Evolutionary conservation across 2,329 filamentous ascomycete species (phyloP), one percentile per base, ranked within the genome.

Genomic region (Penicillium palitans): DNA sequence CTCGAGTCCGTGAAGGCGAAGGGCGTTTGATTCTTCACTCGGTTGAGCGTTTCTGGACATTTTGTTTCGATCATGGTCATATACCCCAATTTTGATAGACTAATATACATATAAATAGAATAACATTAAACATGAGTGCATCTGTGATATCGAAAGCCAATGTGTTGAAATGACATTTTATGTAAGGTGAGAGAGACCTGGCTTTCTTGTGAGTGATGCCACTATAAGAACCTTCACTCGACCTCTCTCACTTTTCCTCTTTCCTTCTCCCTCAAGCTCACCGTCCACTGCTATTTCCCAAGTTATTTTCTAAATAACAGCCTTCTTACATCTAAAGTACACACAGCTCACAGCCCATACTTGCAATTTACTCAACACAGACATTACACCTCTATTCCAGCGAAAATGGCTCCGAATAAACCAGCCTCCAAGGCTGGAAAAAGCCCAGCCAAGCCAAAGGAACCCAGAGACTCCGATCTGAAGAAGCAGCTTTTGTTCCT

Each of bases 401-500:
- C 2, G 5, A 8, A 33, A 35, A 49, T 49, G 46, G 46, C 46
- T n/a, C 31, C 31, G 13, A 49, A 6, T 9, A 13, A 46, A 41
- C 39, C 47, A 5, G n/a, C 9, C 25, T 12, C 50, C 3, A 52
- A 33, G 15, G 39, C 10, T 8, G 15, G 27, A 6, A 56, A 56
- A 27, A 37, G 37, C n/a, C 46, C 47, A n/a, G 17, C 53, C 29
- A 52, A 52, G 40, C 29, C 50, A 25, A 52, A 24, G 7, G 50
- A 45, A 3, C 13, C 40, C 24, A 51, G 12, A 24, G 53, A 51
- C 2, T 19, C 47, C 2, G 53, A 56, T 9, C 0, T 56, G 39
- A 45, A 56, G 25, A 52, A 44, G n/a, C 47, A 42, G 17, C 31
- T 56, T 12, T 12, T 56, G 4, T 44, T 56, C 39, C 21, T 56